phyloP scores from a whole-genome alignment of 768 basidiomycete genomes.

The Baorangia bicolor region DNA sequence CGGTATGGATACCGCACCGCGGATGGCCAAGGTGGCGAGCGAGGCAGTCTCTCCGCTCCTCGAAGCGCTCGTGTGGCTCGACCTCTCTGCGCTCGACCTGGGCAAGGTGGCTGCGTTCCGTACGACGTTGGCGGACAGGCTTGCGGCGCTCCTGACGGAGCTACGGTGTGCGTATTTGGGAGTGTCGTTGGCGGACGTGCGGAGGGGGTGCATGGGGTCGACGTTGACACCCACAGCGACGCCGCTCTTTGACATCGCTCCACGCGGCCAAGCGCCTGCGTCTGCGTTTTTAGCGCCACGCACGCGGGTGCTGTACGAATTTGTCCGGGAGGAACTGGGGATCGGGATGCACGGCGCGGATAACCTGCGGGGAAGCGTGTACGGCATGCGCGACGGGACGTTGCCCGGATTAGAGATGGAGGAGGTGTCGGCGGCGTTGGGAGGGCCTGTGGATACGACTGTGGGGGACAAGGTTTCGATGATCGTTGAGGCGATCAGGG shows the following conservation, averaged over 20 bases:
- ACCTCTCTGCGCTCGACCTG: conserved; percentile 18
- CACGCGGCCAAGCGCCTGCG: conserved; percentile 63
- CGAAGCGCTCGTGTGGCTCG: conserved; percentile 36
- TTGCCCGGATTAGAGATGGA: conserved; percentile 47
- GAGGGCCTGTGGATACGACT: conserved; percentile 43
- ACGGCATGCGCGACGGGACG: conserved; percentile 43
- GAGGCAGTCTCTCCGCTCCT: conserved; percentile 61
- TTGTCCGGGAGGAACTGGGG: conserved; percentile 67
- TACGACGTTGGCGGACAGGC: conserved; percentile 12
- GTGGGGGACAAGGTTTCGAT: conserved; percentile 69
- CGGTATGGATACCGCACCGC: conserved; percentile 64
- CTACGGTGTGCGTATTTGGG: conserved; percentile 30
- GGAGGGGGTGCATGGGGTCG: conserved; percentile 8
- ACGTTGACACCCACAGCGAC: conserved; percentile 21
- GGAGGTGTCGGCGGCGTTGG: conserved; percentile 31
- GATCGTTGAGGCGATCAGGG: conserved; percentile 78
- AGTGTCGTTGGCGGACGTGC: conserved; percentile 22
- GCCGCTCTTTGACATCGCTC: conserved; percentile 43
- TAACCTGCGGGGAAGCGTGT: conserved; percentile 59
- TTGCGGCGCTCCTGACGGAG: conserved; percentile 24
- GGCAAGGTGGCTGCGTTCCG: conserved; percentile 26
- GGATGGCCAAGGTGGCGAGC: conserved; percentile 71
- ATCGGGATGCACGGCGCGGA: conserved; percentile 79
- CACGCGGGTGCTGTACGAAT: conserved; percentile 75
- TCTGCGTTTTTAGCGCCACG: conserved; percentile 49